A percentile compares a stretch with the other conserved stretches of the same genome.
phyloP scores from a whole-genome alignment of 345 rosid species.

The Physaria fendleri region DNA sequence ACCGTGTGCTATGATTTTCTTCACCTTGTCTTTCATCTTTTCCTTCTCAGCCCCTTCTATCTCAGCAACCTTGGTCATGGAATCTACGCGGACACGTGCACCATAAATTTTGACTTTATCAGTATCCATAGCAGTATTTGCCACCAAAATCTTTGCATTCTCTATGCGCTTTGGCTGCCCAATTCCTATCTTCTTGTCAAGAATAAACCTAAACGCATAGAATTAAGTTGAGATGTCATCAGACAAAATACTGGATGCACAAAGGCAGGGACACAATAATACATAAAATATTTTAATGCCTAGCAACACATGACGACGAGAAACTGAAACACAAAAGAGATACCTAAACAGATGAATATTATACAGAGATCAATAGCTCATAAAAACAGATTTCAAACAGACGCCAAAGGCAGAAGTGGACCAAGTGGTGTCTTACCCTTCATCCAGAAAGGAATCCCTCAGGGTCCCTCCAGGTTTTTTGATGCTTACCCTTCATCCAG shows the following conservation, averaged over 20 bases:
- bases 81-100: constrained; percentile 98
- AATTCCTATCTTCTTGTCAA: constrained; percentile 96
- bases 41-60: constrained; percentile 99
- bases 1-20: constrained; percentile 84
- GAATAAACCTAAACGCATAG: constrained; percentile 62
- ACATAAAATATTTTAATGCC: neutral
- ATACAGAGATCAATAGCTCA: neutral
- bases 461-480: constrained; percentile 98
- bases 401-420: neutral
- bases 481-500: constrained; percentile 97
- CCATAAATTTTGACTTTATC: constrained; percentile 98
- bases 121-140: constrained; percentile 99
- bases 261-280: neutral
- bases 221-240: neutral
- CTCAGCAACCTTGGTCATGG: constrained; percentile 94
- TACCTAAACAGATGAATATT: neutral
- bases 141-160: constrained; percentile 93
- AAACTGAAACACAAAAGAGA: neutral
- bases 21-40: constrained; percentile 97
- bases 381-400: neutral
- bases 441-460: constrained; percentile 93
- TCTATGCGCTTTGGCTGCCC: constrained; percentile 97
- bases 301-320: neutral
- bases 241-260: neutral
- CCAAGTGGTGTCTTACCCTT: constrained; percentile 56